phyloP scores from a whole-genome alignment of 768 basidiomycete species.

The Boletus patriciae region DNA sequence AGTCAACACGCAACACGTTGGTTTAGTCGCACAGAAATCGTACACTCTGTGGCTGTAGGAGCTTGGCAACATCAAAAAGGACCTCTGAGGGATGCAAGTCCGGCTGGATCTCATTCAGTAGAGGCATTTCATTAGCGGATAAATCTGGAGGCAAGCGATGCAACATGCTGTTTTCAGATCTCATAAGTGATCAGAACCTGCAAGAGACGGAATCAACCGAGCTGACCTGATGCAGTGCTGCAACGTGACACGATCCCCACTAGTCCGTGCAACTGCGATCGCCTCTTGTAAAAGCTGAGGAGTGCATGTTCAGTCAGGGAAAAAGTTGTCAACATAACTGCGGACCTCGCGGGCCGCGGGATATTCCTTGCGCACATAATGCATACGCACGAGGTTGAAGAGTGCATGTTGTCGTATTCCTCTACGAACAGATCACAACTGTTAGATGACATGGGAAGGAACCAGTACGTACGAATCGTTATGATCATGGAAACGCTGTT shows the following conservation, averaged over 20 bases:
- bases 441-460: not conserved
- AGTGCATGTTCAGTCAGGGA: conserved; percentile 1
- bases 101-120: conserved; percentile 72
- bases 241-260: conserved; percentile 66
- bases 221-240: conserved; percentile 78
- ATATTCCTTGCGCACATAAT: conserved; percentile 69
- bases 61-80: conserved; percentile 72
- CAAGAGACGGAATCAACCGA: not conserved
- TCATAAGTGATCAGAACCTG: conserved; percentile 14
- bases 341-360: conserved; percentile 66
- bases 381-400: conserved; percentile 74
- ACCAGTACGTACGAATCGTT: conserved; percentile 68
- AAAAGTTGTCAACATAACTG: not conserved
- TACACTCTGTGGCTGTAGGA: conserved; percentile 67
- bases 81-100: conserved; percentile 76
- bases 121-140: conserved; percentile 41
- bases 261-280: conserved; percentile 71
- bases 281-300: conserved; percentile 71
- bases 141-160: conserved; percentile 61
- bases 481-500: conserved; percentile 78
- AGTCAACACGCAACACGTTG: not conserved
- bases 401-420: conserved; percentile 79
- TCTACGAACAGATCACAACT: conserved; percentile 36
- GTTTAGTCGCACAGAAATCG: conserved; percentile 10
- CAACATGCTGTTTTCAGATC: conserved; percentile 49